These are phyloP conservation scores for Nannizziopsis barbatae DNA, from an alignment of 2,329 filamentous ascomycete genomes.

Conservation along the genomic window DNA sequence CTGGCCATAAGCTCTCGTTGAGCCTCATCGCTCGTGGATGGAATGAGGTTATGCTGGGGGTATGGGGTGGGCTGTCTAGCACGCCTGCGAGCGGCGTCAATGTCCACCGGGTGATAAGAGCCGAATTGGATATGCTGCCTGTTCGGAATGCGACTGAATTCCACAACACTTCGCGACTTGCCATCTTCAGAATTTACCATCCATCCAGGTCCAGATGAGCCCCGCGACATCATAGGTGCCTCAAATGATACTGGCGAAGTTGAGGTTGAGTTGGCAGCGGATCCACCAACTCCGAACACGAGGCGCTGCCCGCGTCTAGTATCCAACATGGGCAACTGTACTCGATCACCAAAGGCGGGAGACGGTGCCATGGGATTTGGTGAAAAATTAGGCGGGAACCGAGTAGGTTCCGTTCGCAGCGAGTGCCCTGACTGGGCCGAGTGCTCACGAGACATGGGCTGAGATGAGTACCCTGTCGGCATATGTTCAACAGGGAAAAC, in stretches of 20 bases:
- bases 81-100: conserved; percentile 18
- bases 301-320: conserved; percentile 6
- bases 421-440: conserved; percentile 21
- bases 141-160: conserved; percentile 12
- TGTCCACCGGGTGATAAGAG: conserved; percentile 17
- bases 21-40: conserved; percentile 16
- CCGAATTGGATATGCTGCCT: conserved; percentile 20
- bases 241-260: conserved; percentile 13
- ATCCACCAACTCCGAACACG: conserved; percentile 11
- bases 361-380: conserved; percentile 4
- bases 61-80: conserved; percentile 17
- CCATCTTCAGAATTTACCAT: conserved; percentile 18
- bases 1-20: conserved; percentile 6
- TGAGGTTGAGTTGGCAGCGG: conserved; percentile 10
- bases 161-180: conserved; percentile 13
- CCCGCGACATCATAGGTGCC: conserved; percentile 16
- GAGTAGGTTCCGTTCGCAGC: conserved; percentile 17
- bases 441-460: conserved; percentile 23
- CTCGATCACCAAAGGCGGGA: conserved; percentile 1
- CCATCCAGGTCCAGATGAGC: conserved; percentile 20
- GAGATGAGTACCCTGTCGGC: conserved; percentile 21
- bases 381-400: conserved; percentile 13
- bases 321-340: conserved; percentile 4
- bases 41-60: conserved; percentile 20
- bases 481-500: conserved; percentile 7